Evolutionary conservation across 495 filamentous ascomycete species (phyloP).

Genomic region (Penicillium malachiteum): DNA sequence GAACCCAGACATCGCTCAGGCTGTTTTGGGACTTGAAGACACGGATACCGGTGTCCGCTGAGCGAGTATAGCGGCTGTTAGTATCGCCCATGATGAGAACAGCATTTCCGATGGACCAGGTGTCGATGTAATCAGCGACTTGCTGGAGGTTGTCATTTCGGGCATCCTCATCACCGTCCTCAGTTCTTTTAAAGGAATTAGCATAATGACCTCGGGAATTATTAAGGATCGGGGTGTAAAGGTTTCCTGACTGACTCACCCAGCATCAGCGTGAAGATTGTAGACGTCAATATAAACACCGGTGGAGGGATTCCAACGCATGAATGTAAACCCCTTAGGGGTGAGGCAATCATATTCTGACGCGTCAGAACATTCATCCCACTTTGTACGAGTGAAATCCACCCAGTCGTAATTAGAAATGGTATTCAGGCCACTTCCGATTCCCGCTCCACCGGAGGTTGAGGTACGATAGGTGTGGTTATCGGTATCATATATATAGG

Average conservation of each 20-base stretch:
- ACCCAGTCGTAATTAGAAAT: constrained; percentile 55
- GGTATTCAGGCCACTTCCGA: constrained; percentile 63
- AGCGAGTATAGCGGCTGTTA: constrained; percentile 57
- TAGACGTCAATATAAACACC: constrained; percentile 58
- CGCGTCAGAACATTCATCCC: constrained; percentile 54
- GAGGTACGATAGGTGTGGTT: constrained; percentile 56
- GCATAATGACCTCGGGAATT: background rate
- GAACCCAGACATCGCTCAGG: constrained; percentile 54
- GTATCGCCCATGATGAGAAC: constrained; percentile 61
- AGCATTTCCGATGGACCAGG: constrained; percentile 52
- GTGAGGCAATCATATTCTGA: constrained; percentile 58
- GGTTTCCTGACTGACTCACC: constrained; percentile 27
- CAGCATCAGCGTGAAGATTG: constrained; percentile 63
- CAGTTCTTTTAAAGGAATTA: constrained; percentile 21
- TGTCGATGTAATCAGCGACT: constrained; percentile 52
- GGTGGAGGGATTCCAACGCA: constrained; percentile 48
- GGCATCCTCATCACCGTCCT: constrained; percentile 46
- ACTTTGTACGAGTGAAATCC: constrained; percentile 55
- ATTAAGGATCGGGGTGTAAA: no score
- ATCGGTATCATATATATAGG: constrained; percentile 54
- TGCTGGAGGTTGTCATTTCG: constrained; percentile 56
- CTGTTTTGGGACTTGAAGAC: constrained; percentile 44
- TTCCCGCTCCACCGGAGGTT: constrained; percentile 58
- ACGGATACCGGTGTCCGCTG: constrained; percentile 46
- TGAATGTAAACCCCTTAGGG: constrained; percentile 64